Conservation (phyloP, 345 rosid species). For the Citrus maxima region DNA sequence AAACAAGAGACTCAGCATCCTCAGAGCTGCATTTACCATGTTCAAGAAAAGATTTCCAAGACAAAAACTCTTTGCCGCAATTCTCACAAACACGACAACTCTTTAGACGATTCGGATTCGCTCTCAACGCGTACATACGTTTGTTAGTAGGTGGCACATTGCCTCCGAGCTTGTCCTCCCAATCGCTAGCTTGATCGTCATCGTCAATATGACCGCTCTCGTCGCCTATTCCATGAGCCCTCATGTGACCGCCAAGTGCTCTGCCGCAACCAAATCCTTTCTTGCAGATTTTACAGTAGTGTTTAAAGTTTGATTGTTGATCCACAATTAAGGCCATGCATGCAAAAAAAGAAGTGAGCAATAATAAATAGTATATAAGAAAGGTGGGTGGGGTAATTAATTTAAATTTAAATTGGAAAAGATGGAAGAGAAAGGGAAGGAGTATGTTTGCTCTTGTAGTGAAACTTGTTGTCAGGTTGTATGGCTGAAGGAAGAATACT, state of each 20-base stretch:
- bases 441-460: slow-evolving; percentile 42
- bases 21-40: slow-evolving; percentile 67
- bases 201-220: slow-evolving; percentile 49
- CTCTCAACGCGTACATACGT: slow-evolving; percentile 64
- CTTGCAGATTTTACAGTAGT: slow-evolving; percentile 70
- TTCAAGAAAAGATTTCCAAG: slow-evolving; percentile 80
- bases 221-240: slow-evolving; percentile 73
- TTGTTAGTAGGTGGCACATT: slow-evolving; percentile 40
- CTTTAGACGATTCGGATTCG: slow-evolving; percentile 62
- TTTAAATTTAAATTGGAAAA: neutral
- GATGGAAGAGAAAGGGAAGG: slow-evolving; percentile 19
- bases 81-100: slow-evolving; percentile 66
- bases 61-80: slow-evolving; percentile 71
- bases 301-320: slow-evolving; percentile 46
- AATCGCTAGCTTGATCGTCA: slow-evolving; percentile 51
- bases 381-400: neutral
- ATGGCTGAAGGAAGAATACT: slow-evolving; percentile 30
- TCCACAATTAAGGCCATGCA: slow-evolving; percentile 60
- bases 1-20: slow-evolving; percentile 44
- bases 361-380: neutral
- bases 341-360: neutral
- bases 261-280: slow-evolving; percentile 72
- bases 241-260: slow-evolving; percentile 78
- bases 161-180: slow-evolving; percentile 46
- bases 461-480: slow-evolving; percentile 42